These are phyloP conservation scores for Talaromyces albobiverticillius DNA, from an alignment of 2,329 filamentous ascomycete genomes.

Conservation along the genomic window DNA sequence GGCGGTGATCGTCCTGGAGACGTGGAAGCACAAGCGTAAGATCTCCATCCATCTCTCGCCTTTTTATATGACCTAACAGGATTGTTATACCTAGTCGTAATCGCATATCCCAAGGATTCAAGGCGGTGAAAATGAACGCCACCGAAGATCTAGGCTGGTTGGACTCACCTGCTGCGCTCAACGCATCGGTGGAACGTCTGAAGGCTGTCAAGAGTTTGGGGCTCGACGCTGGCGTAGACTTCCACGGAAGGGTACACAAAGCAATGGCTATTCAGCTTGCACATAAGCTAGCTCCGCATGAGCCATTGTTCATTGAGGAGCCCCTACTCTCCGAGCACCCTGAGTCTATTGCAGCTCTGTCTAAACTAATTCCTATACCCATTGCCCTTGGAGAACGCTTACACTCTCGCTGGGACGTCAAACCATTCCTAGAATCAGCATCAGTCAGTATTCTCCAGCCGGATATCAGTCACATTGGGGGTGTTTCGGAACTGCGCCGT, in stretches of 20 bases:
- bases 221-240: slow-evolving; percentile 71
- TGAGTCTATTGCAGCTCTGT: slow-evolving; percentile 62
- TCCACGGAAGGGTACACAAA: slow-evolving; percentile 73
- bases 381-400: slow-evolving; percentile 72
- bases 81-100: slow-evolving; percentile 40
- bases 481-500: slow-evolving; percentile 66
- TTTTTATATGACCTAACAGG: background rate
- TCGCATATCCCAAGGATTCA: slow-evolving; percentile 38
- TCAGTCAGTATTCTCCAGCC: slow-evolving; percentile 71
- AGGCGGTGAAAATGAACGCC: slow-evolving; percentile 70
- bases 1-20: slow-evolving; percentile 69
- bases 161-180: slow-evolving; percentile 64
- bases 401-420: slow-evolving; percentile 70
- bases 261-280: slow-evolving; percentile 77
- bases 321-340: slow-evolving; percentile 68
- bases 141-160: slow-evolving; percentile 75
- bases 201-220: slow-evolving; percentile 66
- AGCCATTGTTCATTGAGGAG: slow-evolving; percentile 73
- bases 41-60: background rate
- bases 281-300: slow-evolving; percentile 62
- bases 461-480: slow-evolving; percentile 68
- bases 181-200: slow-evolving; percentile 64
- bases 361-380: slow-evolving; percentile 56
- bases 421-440: slow-evolving; percentile 65
- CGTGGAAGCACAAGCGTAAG: slow-evolving; percentile 51